These are phyloP conservation scores for Thielaviopsis punctulata DNA, from an alignment of 2,329 filamentous ascomycete species.

Conservation along the genomic window DNA sequence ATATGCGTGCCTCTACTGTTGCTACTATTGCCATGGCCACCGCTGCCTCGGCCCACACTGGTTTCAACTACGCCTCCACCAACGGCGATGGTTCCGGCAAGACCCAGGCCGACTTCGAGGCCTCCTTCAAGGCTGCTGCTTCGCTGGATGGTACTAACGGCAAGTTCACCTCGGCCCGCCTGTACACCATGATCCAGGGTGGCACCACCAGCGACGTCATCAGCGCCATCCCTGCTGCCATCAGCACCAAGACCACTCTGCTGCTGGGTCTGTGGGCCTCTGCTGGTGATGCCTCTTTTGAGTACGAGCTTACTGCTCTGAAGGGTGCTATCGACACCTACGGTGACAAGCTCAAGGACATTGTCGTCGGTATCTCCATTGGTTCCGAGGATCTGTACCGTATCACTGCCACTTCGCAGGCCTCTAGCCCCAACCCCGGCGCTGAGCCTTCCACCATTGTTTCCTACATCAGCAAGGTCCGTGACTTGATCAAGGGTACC, in stretches of 20 bases:
- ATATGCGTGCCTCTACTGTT: slow-evolving; percentile 11
- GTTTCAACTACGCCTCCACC: slow-evolving; percentile 58
- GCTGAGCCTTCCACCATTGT: slow-evolving; percentile 43
- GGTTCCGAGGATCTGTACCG: slow-evolving; percentile 80
- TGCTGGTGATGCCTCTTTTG: slow-evolving; percentile 41
- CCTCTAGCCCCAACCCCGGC: slow-evolving; percentile 45
- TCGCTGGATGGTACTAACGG: slow-evolving; percentile 44
- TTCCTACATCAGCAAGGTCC: slow-evolving; percentile 53
- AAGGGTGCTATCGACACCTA: slow-evolving; percentile 51
- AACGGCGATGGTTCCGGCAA: slow-evolving; percentile 44
- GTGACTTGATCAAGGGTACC: slow-evolving; percentile 45
- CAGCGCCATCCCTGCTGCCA: slow-evolving; percentile 64
- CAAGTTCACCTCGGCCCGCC: slow-evolving; percentile 47
- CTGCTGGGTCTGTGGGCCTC: slow-evolving; percentile 77
- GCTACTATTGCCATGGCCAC: slow-evolving; percentile 6
- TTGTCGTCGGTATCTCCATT: slow-evolving; percentile 69
- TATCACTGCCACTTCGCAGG: slow-evolving; percentile 50
- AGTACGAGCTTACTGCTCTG: slow-evolving; percentile 59
- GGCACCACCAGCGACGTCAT: slow-evolving; percentile 44
- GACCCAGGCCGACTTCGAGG: slow-evolving; percentile 46
- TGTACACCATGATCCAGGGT: slow-evolving; percentile 54
- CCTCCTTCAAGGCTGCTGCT: slow-evolving; percentile 49
- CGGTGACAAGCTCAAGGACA: slow-evolving; percentile 43
- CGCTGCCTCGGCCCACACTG: slow-evolving; percentile 28
- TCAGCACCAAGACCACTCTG: slow-evolving; percentile 59